These are phyloP conservation scores for Elaeagnus macrophylla DNA, from an alignment of 306 rosid species.

Conservation along the genomic window DNA sequence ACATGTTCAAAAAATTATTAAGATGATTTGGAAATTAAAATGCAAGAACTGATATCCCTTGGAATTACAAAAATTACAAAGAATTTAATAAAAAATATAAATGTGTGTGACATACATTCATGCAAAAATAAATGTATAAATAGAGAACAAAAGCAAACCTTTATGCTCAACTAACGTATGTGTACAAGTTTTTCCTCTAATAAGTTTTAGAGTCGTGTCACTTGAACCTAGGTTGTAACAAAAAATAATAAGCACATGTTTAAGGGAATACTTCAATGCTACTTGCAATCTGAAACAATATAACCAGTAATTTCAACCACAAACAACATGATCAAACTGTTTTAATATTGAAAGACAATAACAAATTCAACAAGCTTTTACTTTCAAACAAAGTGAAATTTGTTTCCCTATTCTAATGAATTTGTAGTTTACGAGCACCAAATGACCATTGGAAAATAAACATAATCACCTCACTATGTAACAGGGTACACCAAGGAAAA, in stretches of 20 bases:
- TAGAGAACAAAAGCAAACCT: slow-evolving; percentile 29
- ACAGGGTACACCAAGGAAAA: too few relatives aligned
- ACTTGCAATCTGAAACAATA: neutral
- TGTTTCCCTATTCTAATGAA: too few relatives aligned
- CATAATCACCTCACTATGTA: too few relatives aligned
- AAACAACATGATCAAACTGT: slow-evolving; percentile 4
- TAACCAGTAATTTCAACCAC: neutral
- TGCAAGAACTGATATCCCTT: too few relatives aligned
- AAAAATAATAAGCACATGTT: slow-evolving; percentile 17
- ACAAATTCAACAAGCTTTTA: too few relatives aligned
- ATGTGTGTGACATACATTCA: neutral
- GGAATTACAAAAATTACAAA: neutral
- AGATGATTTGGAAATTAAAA: too few relatives aligned
- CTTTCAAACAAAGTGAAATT: too few relatives aligned
- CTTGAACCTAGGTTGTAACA: slow-evolving; percentile 56
- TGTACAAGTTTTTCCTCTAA: slow-evolving; percentile 74
- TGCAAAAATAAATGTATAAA: neutral
- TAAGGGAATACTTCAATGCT: slow-evolving; percentile 2
- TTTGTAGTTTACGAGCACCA: too few relatives aligned
- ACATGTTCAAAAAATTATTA: too few relatives aligned
- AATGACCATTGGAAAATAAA: too few relatives aligned
- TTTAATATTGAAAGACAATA: too few relatives aligned
- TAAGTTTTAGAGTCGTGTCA: slow-evolving; percentile 73
- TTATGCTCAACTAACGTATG: slow-evolving; percentile 75
- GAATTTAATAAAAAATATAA: neutral